Evolutionary conservation across 129 eudicot genomes (phyloP).

Genomic region (Scalesia atractyloides): DNA sequence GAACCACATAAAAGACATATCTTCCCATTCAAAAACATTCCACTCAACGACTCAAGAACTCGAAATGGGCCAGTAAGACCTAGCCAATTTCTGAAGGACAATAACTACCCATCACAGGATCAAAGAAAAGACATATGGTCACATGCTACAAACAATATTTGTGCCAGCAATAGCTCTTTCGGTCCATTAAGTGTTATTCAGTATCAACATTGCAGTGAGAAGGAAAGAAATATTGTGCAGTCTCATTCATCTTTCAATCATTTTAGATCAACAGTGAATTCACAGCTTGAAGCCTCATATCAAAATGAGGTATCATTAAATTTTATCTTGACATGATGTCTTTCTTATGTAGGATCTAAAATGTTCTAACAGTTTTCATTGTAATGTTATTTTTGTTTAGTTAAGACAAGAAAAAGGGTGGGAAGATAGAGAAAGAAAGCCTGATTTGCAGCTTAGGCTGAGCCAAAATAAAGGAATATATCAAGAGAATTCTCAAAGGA

Average conservation of each 20-base stretch:
- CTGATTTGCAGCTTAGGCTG: conserved; percentile 65
- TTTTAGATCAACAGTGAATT: conserved; percentile 22
- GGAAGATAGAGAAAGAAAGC: conserved; percentile 31
- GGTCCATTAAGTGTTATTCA: background rate
- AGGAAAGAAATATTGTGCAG: conserved; percentile 2
- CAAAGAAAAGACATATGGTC: conserved; percentile 34
- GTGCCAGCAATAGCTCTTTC: conserved; percentile 6
- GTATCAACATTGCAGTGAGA: conserved; percentile 10
- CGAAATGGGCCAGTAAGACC: conserved; percentile 36
- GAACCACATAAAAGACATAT: conserved; percentile 25
- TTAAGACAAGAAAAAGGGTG: conserved; percentile 35
- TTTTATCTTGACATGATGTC: background rate
- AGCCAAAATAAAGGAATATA: conserved; percentile 39
- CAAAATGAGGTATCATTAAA: conserved; percentile 33
- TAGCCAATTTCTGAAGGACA: conserved; percentile 56
- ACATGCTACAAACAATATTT: conserved; percentile 20
- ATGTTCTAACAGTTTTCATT: background rate
- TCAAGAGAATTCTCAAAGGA: conserved; percentile 29
- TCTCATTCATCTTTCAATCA: conserved; percentile 18
- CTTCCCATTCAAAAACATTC: conserved; percentile 13
- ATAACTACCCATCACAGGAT: conserved; percentile 58
- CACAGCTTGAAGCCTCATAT: conserved; percentile 19
- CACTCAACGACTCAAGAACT: conserved; percentile 15
- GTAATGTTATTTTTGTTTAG: conserved; percentile 24
- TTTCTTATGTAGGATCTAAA: background rate